Base-by-base conservation (phyloP, 768 basidiomycete species). In the Suillus americanus region DNA sequence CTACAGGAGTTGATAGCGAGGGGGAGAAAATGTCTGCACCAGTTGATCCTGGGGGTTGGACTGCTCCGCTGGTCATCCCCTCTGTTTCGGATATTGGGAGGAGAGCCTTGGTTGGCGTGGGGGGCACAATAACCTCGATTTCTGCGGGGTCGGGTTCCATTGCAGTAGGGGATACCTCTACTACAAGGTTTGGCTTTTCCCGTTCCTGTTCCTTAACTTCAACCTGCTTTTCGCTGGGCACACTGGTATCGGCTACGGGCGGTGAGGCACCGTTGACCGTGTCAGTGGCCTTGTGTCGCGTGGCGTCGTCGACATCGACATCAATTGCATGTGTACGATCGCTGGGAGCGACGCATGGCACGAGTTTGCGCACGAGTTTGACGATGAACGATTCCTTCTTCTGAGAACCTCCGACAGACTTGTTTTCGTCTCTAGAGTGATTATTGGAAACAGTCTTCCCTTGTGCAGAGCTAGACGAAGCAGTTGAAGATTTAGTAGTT, bases 11-110 rank as follows among this genome's bases (percentile, higher is more conserved):
- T 50, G 62, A 62, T 35, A 70, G 67, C 50, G 75, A 67, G 40
- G 75, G 69, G 51, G 74, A 73, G 64, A 76, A 70, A 48, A 74
- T 69, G 57, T 77, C 75, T 2, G 73, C 66, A 50, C 85, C 91
- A 56, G 85, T 90, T 30, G 94, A 92, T 38, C 95, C 95, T 16
- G 96, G 95, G 3, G 94, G 85, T 71, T 95, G 92, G 28, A 97
- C 95, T 51, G 93, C 92, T 38, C 94, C 91, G n/a, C 93, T 94
- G 12, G 91, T 92, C 68, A 97, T 81, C 16, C 92, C 94, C 66
- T 89, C 94, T 8, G 94, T 94, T 78, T 95, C 94, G 10, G 88
- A 85, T 30, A 81, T 79, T 8, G 92, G 86, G 6, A 85, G 69
- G 65, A 82, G 73, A 18, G 61, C 53, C 18, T 73, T 79, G 18